Base-by-base conservation (phyloP, 2,329 filamentous ascomycete genomes). In the Ustulina deusta region DNA sequence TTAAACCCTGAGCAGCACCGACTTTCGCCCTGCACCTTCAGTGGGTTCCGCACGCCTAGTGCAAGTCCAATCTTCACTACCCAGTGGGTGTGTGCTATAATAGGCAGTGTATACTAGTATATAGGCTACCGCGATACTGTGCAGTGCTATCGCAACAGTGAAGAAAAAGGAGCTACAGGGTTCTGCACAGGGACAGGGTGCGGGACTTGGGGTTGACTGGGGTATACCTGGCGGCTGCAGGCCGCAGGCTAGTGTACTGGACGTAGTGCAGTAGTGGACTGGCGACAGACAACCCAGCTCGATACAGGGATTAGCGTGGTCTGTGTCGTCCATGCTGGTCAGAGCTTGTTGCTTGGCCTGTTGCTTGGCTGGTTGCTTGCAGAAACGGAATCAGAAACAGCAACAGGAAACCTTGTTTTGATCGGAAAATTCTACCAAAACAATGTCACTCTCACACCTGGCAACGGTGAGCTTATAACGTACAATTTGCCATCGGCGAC, bases 381-480 rank as follows among this genome's bases (percentile, higher is more conserved):
- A 68, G 65, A 46, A 44, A 60, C 34, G 54, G 42, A 38, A 27
- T 38, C 48, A 61, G 44, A 48, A 52, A 61, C 60, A 62, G 54
- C 46, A 54, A 42, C 40, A 7, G 27, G 57, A 62, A 68, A 63
- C 65, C 61, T 66, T 68, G 65, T 63, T 66, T 66, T 68, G 48
- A 58, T 69, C 55, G 46, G 68, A 70, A 69, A 68, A 66, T 65
- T 69, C 61, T 67, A 71, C 60, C 65, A 72, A 70, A 72, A 69
- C 68, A 70, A 63, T 65, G 49, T 64, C 62, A 68, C 63, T 66
- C 62, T 64, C 63, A 52, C 56, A 52, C 56, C 55, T 22, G 40
- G 54, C 29, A 32, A 59, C 58, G 40, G 38, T 27, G 46, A 34
- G 55, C 42, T 25, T 13, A 40, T 3, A 2, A n/a, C 34, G 59